Evolutionary conservation across 805 yeast species (phyloP).

Genomic region (Scheffersomyces coipomensis): DNA sequence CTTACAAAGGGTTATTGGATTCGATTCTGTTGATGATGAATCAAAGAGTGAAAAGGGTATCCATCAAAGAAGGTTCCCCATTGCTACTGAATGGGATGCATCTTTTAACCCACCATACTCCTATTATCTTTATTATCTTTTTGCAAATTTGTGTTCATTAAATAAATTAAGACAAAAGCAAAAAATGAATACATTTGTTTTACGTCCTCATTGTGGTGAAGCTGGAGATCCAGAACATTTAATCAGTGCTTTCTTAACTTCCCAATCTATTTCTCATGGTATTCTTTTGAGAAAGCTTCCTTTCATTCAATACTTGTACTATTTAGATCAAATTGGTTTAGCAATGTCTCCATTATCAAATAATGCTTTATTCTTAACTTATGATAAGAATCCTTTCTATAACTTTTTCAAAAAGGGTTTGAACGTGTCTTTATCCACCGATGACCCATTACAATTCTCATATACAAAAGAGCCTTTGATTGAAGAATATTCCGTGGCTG

Average conservation of each 20-base stretch:
- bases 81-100: slow-evolving; percentile 80
- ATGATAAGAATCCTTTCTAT: slow-evolving; percentile 95
- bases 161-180: slow-evolving; percentile 78
- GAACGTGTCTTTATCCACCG: slow-evolving; percentile 92
- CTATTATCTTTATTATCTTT: slow-evolving; percentile 86
- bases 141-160: slow-evolving; percentile 80
- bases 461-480: slow-evolving; percentile 96
- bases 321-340: slow-evolving; percentile 90
- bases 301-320: slow-evolving; percentile 88
- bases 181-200: slow-evolving; percentile 84
- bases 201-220: slow-evolving; percentile 98
- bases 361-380: slow-evolving; percentile 91
- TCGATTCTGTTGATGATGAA: slow-evolving; percentile 98
- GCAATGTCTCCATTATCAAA: slow-evolving; percentile 99
- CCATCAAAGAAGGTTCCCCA: slow-evolving; percentile 73
- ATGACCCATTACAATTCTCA: slow-evolving; percentile 96
- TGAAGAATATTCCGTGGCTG: slow-evolving; percentile 97
- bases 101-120: slow-evolving; percentile 94
- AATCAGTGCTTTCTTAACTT: slow-evolving; percentile 81
- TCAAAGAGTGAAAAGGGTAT: slow-evolving; percentile 84
- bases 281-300: slow-evolving; percentile 91
- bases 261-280: slow-evolving; percentile 95
- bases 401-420: slow-evolving; percentile 89
- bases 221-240: slow-evolving; percentile 99
- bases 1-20: slow-evolving; percentile 92